These are phyloP conservation scores for Fistulifera pelliculosa DNA, from an alignment of 108 stramenopile species.

Conservation along the genomic window DNA sequence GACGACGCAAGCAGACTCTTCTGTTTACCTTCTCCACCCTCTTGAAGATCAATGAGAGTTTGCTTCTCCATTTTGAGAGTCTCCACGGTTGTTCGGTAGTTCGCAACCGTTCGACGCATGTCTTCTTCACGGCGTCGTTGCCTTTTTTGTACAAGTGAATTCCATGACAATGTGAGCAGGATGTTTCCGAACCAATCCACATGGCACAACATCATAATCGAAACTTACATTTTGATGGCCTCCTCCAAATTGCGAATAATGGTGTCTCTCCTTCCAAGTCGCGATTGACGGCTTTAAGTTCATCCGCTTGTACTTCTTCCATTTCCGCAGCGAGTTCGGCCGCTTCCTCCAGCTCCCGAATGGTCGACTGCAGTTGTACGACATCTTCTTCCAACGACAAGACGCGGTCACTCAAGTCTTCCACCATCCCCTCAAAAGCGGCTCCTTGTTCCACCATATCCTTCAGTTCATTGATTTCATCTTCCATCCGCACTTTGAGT, in stretches of 20 bases:
- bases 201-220: no score
- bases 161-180: neutral
- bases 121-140: slow-evolving; percentile 83
- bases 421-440: slow-evolving; percentile 75
- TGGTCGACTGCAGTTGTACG: slow-evolving; percentile 35
- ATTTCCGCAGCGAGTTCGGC: slow-evolving; percentile 85
- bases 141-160: slow-evolving; percentile 17
- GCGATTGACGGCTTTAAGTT: slow-evolving; percentile 60
- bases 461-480: slow-evolving; percentile 67
- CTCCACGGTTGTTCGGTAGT: slow-evolving; percentile 65
- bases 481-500: slow-evolving; percentile 29
- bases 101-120: slow-evolving; percentile 67
- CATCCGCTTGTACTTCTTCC: slow-evolving; percentile 86
- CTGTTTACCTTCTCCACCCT: slow-evolving; percentile 72
- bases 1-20: slow-evolving; percentile 51
- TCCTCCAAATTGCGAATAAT: slow-evolving; percentile 76
- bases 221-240: slow-evolving; percentile 76
- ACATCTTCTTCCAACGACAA: slow-evolving; percentile 64
- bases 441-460: slow-evolving; percentile 77
- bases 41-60: slow-evolving; percentile 55
- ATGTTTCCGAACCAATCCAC: no score
- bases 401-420: slow-evolving; percentile 65
- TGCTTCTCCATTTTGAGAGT: slow-evolving; percentile 73
- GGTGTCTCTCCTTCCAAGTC: slow-evolving; percentile 75
- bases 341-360: slow-evolving; percentile 78